Conservation (phyloP, 176 grass and related monocot genomes). For the Saccharum spontaneum region DNA sequence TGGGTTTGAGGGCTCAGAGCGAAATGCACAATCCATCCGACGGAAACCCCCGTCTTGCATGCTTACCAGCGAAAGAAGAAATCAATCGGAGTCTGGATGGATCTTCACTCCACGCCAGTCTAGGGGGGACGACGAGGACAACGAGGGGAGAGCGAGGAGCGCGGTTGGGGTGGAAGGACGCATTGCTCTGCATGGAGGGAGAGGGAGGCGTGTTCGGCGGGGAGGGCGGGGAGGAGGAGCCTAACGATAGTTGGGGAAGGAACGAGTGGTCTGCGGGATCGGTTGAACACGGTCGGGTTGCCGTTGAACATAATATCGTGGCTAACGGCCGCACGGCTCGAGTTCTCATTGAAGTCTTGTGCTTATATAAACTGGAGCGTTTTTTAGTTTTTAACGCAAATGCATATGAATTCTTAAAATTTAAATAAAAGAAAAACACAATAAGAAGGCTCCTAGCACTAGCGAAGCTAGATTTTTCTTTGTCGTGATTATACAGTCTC, state of each 20-base stretch:
- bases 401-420: too few relatives aligned
- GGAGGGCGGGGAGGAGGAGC: neutral
- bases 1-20: neutral
- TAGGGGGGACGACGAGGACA: neutral
- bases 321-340: neutral
- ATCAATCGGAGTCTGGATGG: neutral
- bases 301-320: neutral
- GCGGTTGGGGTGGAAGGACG: neutral
- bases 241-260: neutral
- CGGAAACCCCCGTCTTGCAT: neutral
- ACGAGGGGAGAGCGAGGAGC: neutral
- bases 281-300: neutral
- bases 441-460: too few relatives aligned
- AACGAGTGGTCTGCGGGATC: neutral
- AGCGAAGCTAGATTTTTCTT: too few relatives aligned
- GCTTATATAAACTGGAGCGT: neutral
- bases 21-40: neutral
- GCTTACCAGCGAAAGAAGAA: constrained; percentile 16
- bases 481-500: too few relatives aligned
- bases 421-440: neutral
- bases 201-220: neutral
- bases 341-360: neutral
- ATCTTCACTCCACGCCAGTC: constrained; percentile 11
- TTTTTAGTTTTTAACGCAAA: neutral
- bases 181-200: constrained; percentile 19